Conservation (phyloP, 139 green algal genomes). For the Chlorella sp. region DNA sequence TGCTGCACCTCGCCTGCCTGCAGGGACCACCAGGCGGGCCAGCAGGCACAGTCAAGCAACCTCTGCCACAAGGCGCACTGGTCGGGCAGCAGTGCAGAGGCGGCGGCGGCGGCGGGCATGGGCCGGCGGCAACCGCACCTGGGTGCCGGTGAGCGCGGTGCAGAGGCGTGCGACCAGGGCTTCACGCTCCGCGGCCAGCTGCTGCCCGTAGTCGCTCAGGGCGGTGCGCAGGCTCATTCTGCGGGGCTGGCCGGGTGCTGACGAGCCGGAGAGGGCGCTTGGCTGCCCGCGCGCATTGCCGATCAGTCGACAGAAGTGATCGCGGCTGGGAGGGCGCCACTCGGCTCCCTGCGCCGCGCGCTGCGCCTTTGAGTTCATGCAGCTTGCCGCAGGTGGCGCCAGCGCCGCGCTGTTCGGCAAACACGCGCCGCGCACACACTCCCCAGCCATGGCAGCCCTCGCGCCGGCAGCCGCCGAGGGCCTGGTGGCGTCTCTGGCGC, state of each 20-base stretch:
- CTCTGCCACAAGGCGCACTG: too few relatives aligned
- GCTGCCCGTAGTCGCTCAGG: conserved; percentile 3
- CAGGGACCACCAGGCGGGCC: too few relatives aligned
- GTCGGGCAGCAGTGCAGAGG: too few relatives aligned
- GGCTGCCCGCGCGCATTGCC: too few relatives aligned
- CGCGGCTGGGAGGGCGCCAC: not conserved
- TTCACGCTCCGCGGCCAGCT: not conserved
- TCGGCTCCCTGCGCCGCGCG: not conserved
- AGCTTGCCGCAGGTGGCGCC: not conserved
- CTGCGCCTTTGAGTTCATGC: not conserved
- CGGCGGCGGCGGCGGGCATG: conserved; percentile 2
- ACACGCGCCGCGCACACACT: not conserved
- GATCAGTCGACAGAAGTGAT: not conserved
- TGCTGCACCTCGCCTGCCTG: not conserved
- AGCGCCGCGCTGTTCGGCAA: not conserved
- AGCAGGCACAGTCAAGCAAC: too few relatives aligned
- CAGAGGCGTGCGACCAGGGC: not conserved
- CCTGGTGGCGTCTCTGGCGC: conserved; percentile 22
- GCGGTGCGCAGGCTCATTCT: not conserved
- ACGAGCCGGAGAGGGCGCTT: too few relatives aligned
- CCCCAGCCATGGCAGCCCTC: not conserved
- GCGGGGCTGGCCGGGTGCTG: too few relatives aligned
- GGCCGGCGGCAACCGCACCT: not conserved
- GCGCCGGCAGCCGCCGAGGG: conserved; percentile 7
- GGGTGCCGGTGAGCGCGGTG: not conserved